phyloP scores from a whole-genome alignment of 1,284 basidiomycete genomes.

The Heterobasidion parviporum region DNA sequence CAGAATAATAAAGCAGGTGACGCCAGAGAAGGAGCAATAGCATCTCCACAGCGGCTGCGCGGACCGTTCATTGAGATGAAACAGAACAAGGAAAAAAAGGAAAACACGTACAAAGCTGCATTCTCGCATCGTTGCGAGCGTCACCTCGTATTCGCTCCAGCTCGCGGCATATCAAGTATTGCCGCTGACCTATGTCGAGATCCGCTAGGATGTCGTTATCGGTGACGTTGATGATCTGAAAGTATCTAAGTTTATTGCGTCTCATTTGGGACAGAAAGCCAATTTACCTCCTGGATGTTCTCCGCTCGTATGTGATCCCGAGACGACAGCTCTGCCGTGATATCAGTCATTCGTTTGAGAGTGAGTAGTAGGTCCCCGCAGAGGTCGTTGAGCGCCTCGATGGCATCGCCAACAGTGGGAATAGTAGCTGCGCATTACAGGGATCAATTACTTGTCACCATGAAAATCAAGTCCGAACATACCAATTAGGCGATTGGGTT shows the following conservation, averaged over 20 bases:
- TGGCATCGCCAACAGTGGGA: constrained; percentile 71
- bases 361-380: constrained; percentile 51
- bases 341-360: constrained; percentile 58
- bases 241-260: neutral
- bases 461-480: constrained; percentile 10
- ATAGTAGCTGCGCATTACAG: constrained; percentile 41
- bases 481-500: constrained; percentile 32
- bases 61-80: constrained; percentile 4
- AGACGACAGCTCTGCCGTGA: constrained; percentile 66
- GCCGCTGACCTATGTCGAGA: constrained; percentile 61
- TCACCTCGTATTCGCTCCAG: constrained; percentile 39
- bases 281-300: constrained; percentile 58
- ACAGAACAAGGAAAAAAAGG: constrained; percentile 2
- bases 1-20: constrained; percentile 63
- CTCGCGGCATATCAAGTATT: constrained; percentile 52
- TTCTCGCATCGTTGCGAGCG: constrained; percentile 40
- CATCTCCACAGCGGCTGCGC: constrained; percentile 72
- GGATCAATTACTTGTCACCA: neutral
- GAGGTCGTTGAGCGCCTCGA: constrained; percentile 60
- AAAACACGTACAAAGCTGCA: constrained; percentile 40
- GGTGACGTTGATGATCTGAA: constrained; percentile 47
- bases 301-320: constrained; percentile 63
- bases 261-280: neutral
- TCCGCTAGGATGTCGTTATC: constrained; percentile 50
- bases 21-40: constrained; percentile 80